Evolutionary conservation across 495 filamentous ascomycete species (phyloP).

Genomic region (Niebla homalea): DNA sequence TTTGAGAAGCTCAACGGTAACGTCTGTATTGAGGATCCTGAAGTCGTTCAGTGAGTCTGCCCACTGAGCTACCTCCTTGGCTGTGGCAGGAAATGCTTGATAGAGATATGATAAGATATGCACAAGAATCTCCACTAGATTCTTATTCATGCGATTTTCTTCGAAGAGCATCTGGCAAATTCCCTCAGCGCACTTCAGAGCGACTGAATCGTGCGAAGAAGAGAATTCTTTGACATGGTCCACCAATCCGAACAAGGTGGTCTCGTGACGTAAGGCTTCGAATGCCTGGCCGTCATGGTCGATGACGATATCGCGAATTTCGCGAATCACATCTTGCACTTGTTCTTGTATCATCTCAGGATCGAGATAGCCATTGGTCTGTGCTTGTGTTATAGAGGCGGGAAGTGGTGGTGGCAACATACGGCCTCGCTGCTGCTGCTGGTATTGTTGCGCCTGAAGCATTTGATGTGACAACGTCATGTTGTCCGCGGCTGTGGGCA

Average conservation of each 20-base stretch:
- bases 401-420: conserved; percentile 28
- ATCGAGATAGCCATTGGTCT: conserved; percentile 55
- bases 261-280: conserved; percentile 50
- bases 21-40: conserved; percentile 61
- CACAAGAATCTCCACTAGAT: conserved; percentile 74
- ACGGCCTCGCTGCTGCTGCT: conserved; percentile 37
- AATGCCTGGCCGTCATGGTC: conserved; percentile 58
- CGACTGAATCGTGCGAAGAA: conserved; percentile 47
- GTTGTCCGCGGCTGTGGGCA: conserved; percentile 69
- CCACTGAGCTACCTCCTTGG: conserved; percentile 60
- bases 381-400: conserved; percentile 35
- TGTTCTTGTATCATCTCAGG: conserved; percentile 46
- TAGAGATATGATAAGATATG: conserved; percentile 70
- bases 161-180: conserved; percentile 58
- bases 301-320: conserved; percentile 51
- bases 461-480: conserved; percentile 59
- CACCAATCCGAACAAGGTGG: conserved; percentile 50
- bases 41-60: conserved; percentile 58
- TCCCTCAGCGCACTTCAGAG: conserved; percentile 52
- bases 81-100: conserved; percentile 58
- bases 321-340: conserved; percentile 54
- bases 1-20: conserved; percentile 65
- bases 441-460: conserved; percentile 46
- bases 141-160: conserved; percentile 35
- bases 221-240: conserved; percentile 38